phyloP scores from a whole-genome alignment of 257 asterid genomes.

The Knoxia roxburghii region DNA sequence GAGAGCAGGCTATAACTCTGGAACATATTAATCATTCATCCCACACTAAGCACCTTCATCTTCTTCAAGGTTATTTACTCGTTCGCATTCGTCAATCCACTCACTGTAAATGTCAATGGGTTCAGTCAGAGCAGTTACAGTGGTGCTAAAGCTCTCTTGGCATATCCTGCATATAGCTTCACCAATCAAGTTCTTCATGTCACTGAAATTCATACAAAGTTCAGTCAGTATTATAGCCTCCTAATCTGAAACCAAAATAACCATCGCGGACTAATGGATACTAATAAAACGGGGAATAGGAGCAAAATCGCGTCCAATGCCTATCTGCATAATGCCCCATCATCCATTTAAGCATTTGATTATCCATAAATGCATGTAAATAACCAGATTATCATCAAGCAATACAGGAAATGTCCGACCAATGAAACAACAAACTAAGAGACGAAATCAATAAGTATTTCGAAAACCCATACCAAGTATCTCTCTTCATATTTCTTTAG shows the following conservation, averaged over 20 bases:
- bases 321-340: no score
- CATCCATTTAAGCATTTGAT: no score
- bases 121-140: slow-evolving; percentile 73
- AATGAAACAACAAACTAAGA: not conserved
- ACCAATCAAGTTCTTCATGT: slow-evolving; percentile 80
- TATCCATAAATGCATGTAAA: no score
- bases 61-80: slow-evolving; percentile 63
- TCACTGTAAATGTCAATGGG: slow-evolving; percentile 86
- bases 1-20: not conserved
- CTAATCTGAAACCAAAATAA: not conserved
- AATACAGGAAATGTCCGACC: no score
- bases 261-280: no score
- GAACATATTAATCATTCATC: not conserved
- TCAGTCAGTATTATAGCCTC: not conserved
- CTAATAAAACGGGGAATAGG: no score
- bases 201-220: slow-evolving; percentile 43
- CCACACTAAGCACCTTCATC: slow-evolving; percentile 58
- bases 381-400: no score
- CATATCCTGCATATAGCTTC: slow-evolving; percentile 77
- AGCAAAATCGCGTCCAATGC: no score
- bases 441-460: not conserved
- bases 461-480: not conserved
- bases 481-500: no score
- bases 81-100: slow-evolving; percentile 98
- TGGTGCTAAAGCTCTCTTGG: slow-evolving; percentile 91